Base-by-base conservation (phyloP, 257 asterid genomes). In the Prunella vulgaris region DNA sequence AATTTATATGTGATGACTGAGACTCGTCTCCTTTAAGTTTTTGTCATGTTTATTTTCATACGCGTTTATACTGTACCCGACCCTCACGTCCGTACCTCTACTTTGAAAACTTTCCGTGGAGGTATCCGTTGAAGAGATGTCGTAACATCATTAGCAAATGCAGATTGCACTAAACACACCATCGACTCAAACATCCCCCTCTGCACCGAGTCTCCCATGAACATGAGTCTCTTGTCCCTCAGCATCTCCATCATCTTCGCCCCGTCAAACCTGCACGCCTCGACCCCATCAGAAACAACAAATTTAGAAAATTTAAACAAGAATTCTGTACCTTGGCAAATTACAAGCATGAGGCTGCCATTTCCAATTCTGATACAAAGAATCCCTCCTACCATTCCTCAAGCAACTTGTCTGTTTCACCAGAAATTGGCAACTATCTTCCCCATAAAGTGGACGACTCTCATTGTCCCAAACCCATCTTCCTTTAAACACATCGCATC, bases 111-210 rank as follows among this genome's bases (percentile, higher is more conserved):
- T 77, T 88, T 93, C 46, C 92, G 77, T 1, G 96, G 95, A 60
- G 97, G 95, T 25, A 88, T 76, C 71, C 96, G 78, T 65, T 64
- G 28, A 9, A 90, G 83, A 42, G 96, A 80, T 74, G 70, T 87
- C 60, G 35, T 81, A 21, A 85, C 85, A 60, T 74, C 66, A 6
- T 73, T 67, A 5, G 89, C 87, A 58, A 88, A 75, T 1, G 83
- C 85, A 48, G 95, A 87, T 8, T 88, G 87, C 12, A 90, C 83
- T 33, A 93, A 74, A 76, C 99, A 90, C 12, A 93, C 85, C 94
- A 93, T 85, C 14, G 99, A 93, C 78, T 93, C 97, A 22, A 88
- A 93, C 97, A 88, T 88, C 70, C 96, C 89, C 79, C 99, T 86
- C 46, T 93, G 96, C 70, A 90, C 84, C 1, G 99, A 90, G 66